These are phyloP conservation scores for Leccinum pallidistipes DNA, from an alignment of 1,284 basidiomycete genomes.

Conservation along the genomic window DNA sequence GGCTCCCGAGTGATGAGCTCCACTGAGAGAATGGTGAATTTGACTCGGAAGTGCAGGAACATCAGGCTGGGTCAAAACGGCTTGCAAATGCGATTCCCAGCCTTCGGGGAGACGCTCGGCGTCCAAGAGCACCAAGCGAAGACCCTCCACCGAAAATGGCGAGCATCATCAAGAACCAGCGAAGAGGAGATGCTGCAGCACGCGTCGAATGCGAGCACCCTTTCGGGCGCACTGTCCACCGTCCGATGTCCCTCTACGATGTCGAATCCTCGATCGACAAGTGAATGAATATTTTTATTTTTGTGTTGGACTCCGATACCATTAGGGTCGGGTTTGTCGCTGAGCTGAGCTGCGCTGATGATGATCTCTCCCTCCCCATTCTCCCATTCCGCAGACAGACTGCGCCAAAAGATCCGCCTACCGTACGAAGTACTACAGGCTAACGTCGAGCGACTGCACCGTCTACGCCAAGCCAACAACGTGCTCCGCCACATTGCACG, in stretches of 20 bases:
- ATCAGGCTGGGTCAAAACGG: slow-evolving; percentile 41
- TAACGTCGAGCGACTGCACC: slow-evolving; percentile 71
- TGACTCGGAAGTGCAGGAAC: no score
- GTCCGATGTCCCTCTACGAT: slow-evolving; percentile 65
- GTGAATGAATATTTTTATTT: slow-evolving; percentile 37
- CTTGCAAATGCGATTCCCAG: slow-evolving; percentile 64
- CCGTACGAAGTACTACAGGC: slow-evolving; percentile 76
- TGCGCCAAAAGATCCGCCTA: slow-evolving; percentile 80
- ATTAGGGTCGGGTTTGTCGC: neutral
- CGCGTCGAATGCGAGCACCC: slow-evolving; percentile 62
- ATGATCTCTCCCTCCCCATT: neutral
- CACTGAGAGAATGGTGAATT: no score
- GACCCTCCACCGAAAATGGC: slow-evolving; percentile 67
- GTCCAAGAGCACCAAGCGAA: slow-evolving; percentile 56
- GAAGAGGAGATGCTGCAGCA: slow-evolving; percentile 52
- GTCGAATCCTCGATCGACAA: slow-evolving; percentile 73
- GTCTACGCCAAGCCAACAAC: slow-evolving; percentile 79
- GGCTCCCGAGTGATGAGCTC: slow-evolving; percentile 2
- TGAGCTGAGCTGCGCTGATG: neutral
- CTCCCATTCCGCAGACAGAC: slow-evolving; percentile 40
- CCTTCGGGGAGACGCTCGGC: slow-evolving; percentile 62
- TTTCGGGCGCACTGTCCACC: slow-evolving; percentile 61
- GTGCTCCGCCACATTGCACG: slow-evolving; percentile 80
- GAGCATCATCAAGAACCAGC: slow-evolving; percentile 22
- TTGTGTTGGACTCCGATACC: neutral